Conservation (phyloP, 495 filamentous ascomycete species). For the Trypethelium eluteriae region DNA sequence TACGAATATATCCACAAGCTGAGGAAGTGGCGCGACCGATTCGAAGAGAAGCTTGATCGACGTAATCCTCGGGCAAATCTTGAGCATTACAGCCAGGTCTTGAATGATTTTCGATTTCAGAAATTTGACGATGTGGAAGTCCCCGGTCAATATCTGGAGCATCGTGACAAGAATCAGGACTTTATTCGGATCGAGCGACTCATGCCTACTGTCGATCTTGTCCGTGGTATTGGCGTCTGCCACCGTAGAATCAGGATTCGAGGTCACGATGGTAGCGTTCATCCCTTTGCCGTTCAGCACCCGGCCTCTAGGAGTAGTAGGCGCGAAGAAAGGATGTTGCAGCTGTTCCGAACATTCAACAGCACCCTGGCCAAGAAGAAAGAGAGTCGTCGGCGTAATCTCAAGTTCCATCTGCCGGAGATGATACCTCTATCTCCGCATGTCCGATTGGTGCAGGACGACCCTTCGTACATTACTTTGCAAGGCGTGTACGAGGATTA, state of each 20-base stretch:
- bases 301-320: constrained; percentile 85
- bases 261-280: constrained; percentile 93
- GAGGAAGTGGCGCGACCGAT: constrained; percentile 92
- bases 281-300: constrained; percentile 92
- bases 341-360: constrained; percentile 98
- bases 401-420: constrained; percentile 90
- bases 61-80: constrained; percentile 59
- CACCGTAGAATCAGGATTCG: constrained; percentile 91
- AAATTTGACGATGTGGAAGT: constrained; percentile 99
- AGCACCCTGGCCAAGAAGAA: constrained; percentile 80
- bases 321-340: constrained; percentile 87
- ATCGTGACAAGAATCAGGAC: constrained; percentile 97
- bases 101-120: constrained; percentile 93
- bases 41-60: constrained; percentile 96
- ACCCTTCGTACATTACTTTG: constrained; percentile 85
- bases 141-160: constrained; percentile 91
- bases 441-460: constrained; percentile 89
- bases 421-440: constrained; percentile 92
- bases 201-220: constrained; percentile 85
- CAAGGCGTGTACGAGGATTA: constrained; percentile 94
- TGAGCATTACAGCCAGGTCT: constrained; percentile 74
- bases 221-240: constrained; percentile 77
- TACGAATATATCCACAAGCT: constrained; percentile 96
- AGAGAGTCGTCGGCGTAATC: constrained; percentile 84
- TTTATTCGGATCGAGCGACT: constrained; percentile 96